phyloP scores from a whole-genome alignment of 75 land plant species.

The Pinus albicaulis region DNA sequence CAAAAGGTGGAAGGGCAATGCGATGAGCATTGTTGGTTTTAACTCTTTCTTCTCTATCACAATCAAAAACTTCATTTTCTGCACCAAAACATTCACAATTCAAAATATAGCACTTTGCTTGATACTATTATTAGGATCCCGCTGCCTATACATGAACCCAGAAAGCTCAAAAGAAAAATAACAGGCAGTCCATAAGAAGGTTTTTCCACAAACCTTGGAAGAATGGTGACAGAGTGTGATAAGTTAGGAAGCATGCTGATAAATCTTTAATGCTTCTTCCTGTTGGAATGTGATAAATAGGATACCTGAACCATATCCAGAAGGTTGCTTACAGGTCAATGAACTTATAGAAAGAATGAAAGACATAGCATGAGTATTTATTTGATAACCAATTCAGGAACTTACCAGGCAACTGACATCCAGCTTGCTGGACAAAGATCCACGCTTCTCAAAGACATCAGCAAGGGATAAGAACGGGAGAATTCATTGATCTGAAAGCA shows the following conservation, averaged over 20 bases:
- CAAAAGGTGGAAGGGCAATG: slow-evolving; percentile 67
- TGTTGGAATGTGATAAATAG: slow-evolving; percentile 90
- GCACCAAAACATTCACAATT: background rate
- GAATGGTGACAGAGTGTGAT: slow-evolving; percentile 76
- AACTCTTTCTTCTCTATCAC: slow-evolving; percentile 12
- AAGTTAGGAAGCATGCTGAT: slow-evolving; percentile 83
- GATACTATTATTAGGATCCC: background rate
- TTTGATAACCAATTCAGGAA: background rate
- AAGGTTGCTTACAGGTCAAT: background rate
- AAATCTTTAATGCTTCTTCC: slow-evolving; percentile 75
- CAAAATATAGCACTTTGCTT: background rate
- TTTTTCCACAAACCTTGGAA: slow-evolving; percentile 60
- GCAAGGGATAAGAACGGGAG: slow-evolving; percentile 21
- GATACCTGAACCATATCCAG: slow-evolving; percentile 39
- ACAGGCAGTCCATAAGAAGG: background rate
- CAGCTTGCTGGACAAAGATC: slow-evolving; percentile 85
- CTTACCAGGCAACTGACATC: slow-evolving; percentile 85
- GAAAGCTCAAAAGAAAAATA: background rate
- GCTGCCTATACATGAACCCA: background rate
- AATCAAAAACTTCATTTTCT: slow-evolving; percentile 1
- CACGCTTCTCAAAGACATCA: slow-evolving; percentile 43
- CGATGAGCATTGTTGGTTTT: slow-evolving; percentile 27
- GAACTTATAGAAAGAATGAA: background rate
- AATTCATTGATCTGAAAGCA: slow-evolving; percentile 45
- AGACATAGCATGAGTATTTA: background rate